Percentiles rank a stretch among this genome's conserved stretches.
phyloP scores from a whole-genome alignment of 805 yeast genomes.

The Candida koratica region DNA sequence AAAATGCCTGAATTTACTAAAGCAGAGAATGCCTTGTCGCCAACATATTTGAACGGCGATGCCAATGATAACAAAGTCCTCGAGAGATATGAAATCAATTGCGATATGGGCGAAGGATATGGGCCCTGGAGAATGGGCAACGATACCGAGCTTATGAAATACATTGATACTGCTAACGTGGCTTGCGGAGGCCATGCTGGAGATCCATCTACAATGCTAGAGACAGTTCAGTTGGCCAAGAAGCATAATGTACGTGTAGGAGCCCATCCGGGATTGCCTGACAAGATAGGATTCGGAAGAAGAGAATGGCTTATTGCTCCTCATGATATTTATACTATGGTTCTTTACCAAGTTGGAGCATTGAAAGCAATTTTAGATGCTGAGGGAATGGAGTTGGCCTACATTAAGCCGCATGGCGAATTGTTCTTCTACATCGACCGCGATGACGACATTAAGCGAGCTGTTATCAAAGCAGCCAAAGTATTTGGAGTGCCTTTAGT shows the following conservation, averaged over 20 bases:
- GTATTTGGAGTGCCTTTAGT: conserved; percentile 32
- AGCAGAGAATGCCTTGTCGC: conserved; percentile 9
- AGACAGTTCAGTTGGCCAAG: conserved; percentile 33
- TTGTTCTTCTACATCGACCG: conserved; percentile 34
- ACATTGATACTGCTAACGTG: conserved; percentile 35
- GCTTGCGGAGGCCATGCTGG: conserved; percentile 44
- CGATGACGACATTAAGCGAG: conserved; percentile 33
- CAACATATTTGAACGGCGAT: conserved; percentile 11
- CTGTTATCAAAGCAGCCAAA: conserved; percentile 33
- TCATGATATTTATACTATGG: conserved; percentile 33
- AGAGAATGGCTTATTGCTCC: conserved; percentile 32
- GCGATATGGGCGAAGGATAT: conserved; percentile 37
- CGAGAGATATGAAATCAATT: conserved; percentile 26
- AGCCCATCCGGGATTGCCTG: conserved; percentile 40
- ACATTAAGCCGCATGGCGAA: conserved; percentile 39
- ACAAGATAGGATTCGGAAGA: conserved; percentile 38
- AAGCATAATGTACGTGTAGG: conserved; percentile 32
- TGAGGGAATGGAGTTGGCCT: conserved; percentile 29
- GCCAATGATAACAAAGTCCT: conserved; percentile 16
- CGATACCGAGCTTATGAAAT: conserved; percentile 38
- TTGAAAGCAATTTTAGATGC: conserved; percentile 33
- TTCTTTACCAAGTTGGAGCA: conserved; percentile 39
- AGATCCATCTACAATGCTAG: conserved; percentile 32
- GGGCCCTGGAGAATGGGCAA: conserved; percentile 38
- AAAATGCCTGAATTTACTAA: conserved; percentile 7